These are phyloP conservation scores for Penicillium oxalicum DNA, from an alignment of 2,329 filamentous ascomycete genomes.

Conservation along the genomic window DNA sequence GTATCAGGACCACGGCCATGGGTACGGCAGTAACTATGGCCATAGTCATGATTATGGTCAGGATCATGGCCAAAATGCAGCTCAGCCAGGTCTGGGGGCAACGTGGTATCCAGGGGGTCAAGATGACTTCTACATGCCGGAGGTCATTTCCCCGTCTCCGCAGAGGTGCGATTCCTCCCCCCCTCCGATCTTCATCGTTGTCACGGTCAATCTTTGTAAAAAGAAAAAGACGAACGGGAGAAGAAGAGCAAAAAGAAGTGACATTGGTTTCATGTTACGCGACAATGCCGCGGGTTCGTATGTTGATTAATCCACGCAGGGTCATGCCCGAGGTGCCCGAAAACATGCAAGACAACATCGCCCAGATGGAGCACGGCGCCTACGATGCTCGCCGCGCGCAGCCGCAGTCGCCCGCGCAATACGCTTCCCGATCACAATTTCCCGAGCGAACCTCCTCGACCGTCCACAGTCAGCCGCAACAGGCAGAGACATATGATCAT, in stretches of 20 bases:
- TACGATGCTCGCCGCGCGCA: conserved; percentile 42
- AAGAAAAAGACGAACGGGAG: no score
- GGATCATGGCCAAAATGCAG: conserved; percentile 13
- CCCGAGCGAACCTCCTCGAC: conserved; percentile 35
- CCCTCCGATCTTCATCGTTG: background rate
- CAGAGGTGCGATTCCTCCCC: conserved; percentile 50
- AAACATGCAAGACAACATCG: conserved; percentile 92
- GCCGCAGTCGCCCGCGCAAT: conserved; percentile 23
- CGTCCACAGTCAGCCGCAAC: conserved; percentile 26
- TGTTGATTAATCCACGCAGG: conserved; percentile 45
- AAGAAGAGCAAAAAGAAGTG: no score
- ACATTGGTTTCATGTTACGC: background rate
- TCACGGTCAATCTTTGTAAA: background rate
- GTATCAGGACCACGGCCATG: conserved; percentile 11
- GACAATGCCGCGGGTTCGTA: conserved; percentile 17
- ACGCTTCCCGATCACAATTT: conserved; percentile 26
- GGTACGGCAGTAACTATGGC: conserved; percentile 24
- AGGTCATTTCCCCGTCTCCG: conserved; percentile 63
- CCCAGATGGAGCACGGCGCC: conserved; percentile 81
- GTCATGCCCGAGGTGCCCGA: conserved; percentile 93
- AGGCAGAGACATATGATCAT: conserved; percentile 27
- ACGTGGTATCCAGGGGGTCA: conserved; percentile 63
- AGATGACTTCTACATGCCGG: conserved; percentile 65
- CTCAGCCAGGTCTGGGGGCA: conserved; percentile 47
- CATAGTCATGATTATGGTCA: no score